These are phyloP conservation scores for Yamadazyma epiphylla DNA, from an alignment of 1,139 yeast species.

Conservation along the genomic window DNA sequence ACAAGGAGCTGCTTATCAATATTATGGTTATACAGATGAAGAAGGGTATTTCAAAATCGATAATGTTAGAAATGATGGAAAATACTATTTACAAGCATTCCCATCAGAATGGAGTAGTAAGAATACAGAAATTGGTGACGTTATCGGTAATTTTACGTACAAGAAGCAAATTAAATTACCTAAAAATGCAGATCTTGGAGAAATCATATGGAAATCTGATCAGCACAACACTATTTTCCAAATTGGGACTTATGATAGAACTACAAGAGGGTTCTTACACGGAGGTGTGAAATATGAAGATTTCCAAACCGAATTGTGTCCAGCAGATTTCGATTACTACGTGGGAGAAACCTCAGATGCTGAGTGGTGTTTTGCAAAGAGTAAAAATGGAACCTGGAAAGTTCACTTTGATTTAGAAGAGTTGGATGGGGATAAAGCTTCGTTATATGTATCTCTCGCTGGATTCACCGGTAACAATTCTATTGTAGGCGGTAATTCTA, in stretches of 20 bases:
- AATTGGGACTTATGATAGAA: constrained; percentile 10
- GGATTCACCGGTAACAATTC: constrained; percentile 8
- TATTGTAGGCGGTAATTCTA: constrained; percentile 8
- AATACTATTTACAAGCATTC: constrained; percentile 7
- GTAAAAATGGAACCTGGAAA: constrained; percentile 11
- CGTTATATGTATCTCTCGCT: constrained; percentile 7
- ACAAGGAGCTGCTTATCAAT: constrained; percentile 11
- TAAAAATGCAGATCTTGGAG: constrained; percentile 3
- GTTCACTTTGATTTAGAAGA: constrained; percentile 7
- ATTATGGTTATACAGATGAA: constrained; percentile 10
- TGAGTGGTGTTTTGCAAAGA: constrained; percentile 11
- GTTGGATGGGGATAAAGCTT: constrained; percentile 4
- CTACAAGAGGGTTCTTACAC: constrained; percentile 8
- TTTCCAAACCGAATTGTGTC: constrained; percentile 8
- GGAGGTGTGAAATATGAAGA: constrained; percentile 8
- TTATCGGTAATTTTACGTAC: constrained; percentile 3
- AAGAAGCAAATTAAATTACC: constrained; percentile 1
- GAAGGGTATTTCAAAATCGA: constrained; percentile 9
- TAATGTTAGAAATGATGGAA: constrained; percentile 6
- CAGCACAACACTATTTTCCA: constrained; percentile 8
- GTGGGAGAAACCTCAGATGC: constrained; percentile 6
- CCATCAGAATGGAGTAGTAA: constrained; percentile 9
- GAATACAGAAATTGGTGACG: constrained; percentile 5
- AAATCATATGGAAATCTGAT: constrained; percentile 3
- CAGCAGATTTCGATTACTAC: constrained; percentile 8